Evolutionary conservation across 306 rosid species (phyloP).

Genomic region (Amphicarpaea edgeworthii): DNA sequence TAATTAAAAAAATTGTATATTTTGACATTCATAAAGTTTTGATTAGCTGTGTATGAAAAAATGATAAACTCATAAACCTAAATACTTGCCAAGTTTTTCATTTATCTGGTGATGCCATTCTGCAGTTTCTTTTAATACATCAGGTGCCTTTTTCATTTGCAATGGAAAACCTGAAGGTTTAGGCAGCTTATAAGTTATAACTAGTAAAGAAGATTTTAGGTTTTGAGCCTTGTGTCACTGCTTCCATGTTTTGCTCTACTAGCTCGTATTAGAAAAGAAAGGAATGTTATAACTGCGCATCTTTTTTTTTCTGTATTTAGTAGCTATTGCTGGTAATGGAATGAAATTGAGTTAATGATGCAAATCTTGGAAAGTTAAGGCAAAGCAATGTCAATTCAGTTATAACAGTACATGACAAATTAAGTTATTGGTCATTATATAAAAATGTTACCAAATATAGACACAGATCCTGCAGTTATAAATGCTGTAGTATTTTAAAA

Average conservation of each 20-base stretch:
- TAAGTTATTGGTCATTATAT: background rate
- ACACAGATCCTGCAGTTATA: slow-evolving; percentile 22
- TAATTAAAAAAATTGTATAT: slow-evolving; percentile 19
- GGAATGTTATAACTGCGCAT: slow-evolving; percentile 19
- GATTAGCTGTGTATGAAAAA: background rate
- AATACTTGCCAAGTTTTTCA: background rate
- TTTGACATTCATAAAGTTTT: background rate
- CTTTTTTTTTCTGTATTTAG: background rate
- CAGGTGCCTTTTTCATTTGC: background rate
- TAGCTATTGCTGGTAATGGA: background rate
- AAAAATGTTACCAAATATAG: slow-evolving; percentile 5
- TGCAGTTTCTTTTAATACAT: background rate
- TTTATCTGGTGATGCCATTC: background rate
- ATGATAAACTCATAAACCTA: background rate
- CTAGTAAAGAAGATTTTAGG: background rate
- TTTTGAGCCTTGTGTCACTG: background rate
- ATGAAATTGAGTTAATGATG: background rate
- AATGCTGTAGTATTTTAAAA: background rate
- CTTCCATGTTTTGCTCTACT: slow-evolving; percentile 4
- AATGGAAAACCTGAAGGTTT: slow-evolving; percentile 9
- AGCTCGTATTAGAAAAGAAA: background rate
- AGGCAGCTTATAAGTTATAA: background rate
- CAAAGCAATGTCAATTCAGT: background rate
- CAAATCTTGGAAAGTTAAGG: slow-evolving; percentile 1
- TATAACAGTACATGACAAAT: background rate